Evolutionary conservation across 805 yeast genomes (phyloP).

Genomic region (Wickerhamomyces mucosus): DNA sequence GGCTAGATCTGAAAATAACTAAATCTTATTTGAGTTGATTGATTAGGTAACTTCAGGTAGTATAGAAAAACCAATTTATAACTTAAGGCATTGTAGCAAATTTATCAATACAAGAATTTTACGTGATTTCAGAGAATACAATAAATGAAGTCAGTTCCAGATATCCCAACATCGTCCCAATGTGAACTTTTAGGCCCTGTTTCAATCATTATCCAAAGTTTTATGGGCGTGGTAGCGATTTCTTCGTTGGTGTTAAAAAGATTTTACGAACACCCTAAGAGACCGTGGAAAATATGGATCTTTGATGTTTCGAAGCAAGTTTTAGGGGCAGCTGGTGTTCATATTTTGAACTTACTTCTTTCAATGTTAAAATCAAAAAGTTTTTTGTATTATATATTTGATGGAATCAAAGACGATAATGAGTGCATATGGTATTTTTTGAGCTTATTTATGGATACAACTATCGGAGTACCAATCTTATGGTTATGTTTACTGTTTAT

Average conservation of each 20-base stretch:
- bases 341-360: constrained; percentile 62
- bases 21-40: too few species aligned
- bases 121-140: too few species aligned
- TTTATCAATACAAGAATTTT: too few species aligned
- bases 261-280: constrained; percentile 67
- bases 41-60: too few species aligned
- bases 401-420: constrained; percentile 36
- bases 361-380: constrained; percentile 45
- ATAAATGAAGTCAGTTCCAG: too few species aligned
- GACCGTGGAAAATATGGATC: constrained; percentile 85
- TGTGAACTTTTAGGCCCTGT: constrained; percentile 80
- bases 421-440: constrained; percentile 96
- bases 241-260: constrained; percentile 69
- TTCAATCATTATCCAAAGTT: constrained; percentile 66
- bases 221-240: constrained; percentile 70
- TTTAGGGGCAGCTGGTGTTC: constrained; percentile 79
- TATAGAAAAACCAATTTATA: too few species aligned
- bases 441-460: constrained; percentile 82
- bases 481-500: constrained; percentile 47
- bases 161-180: too few species aligned
- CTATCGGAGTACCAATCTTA: constrained; percentile 82
- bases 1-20: too few species aligned
- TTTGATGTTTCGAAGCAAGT: constrained; percentile 88
- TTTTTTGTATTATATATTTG: constrained; percentile 9
- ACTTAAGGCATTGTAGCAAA: too few species aligned